Base-by-base conservation (phyloP, 139 green algal species). In the Volvox africanus region DNA sequence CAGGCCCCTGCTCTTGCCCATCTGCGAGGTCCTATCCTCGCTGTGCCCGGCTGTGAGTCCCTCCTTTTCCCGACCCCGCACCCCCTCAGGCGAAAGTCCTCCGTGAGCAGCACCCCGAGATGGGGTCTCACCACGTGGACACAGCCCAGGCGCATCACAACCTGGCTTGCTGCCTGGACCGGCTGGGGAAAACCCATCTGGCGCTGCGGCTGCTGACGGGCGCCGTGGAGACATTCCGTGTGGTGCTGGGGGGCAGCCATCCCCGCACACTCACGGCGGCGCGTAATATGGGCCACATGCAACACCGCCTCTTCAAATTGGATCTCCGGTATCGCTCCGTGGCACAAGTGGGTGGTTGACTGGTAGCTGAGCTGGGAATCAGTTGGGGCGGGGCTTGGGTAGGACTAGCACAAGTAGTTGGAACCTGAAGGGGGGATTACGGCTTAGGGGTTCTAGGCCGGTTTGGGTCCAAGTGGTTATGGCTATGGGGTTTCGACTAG, bases 161-260 rank as follows among this genome's bases (percentile, higher is more conserved):
- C 93, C 93, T 96, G 20, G 94, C 89, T 14, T 94, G 92, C 77
- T 87, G 93, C 35, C 88, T 95, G 87, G 93, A 95, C 88, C 75
- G 69, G 3, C 87, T 96, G 84, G 94, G 94, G 37, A 91, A 94
- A 68, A 91, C 77, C 36, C 92, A 93, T 75, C 87, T 80, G 75
- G 94, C 89, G 24, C 71, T 95, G 88, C 77, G 92, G 86, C 92
- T 95, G 77, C 75, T 96, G 33, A 55, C 68, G 0, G 85, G 76
- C 44, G 91, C 94, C 21, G 62, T 35, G 11, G 71, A 93, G 73
- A 88, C 93, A 17, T 92, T 96, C 35, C 77, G 68, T 2, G 37
- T 79, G 28, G 82, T 75, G 44, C 92, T 96, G 35, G 92, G 94
- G 18, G 26, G 14, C 28, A 24, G 21, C 18, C 94, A 96, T 80